These are phyloP conservation scores for Talaromyces borbonicus DNA, from an alignment of 495 filamentous ascomycete species.

Conservation along the genomic window DNA sequence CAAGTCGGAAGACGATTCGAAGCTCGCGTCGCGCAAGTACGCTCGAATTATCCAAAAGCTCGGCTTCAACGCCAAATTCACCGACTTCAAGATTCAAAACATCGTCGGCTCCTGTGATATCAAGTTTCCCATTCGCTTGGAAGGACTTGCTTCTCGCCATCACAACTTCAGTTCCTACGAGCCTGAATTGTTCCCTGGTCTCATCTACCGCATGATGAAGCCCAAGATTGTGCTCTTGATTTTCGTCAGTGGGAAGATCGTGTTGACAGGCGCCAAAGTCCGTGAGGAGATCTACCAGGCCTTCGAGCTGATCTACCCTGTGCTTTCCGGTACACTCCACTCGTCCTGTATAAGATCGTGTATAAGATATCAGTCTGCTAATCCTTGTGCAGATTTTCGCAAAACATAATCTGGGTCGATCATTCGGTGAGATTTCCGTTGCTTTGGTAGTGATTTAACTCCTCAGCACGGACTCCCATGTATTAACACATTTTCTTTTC, in stretches of 20 bases:
- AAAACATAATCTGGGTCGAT: slow-evolving; percentile 40
- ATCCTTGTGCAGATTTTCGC: slow-evolving; percentile 48
- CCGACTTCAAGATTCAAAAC: slow-evolving; percentile 99
- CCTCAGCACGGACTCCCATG: slow-evolving; percentile 38
- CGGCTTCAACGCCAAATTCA: slow-evolving; percentile 98
- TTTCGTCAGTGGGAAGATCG: slow-evolving; percentile 98
- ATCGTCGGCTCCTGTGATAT: slow-evolving; percentile 98
- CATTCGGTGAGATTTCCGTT: slow-evolving; percentile 15
- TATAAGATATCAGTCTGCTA: slow-evolving; percentile 12
- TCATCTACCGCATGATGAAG: slow-evolving; percentile 99
- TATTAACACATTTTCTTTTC: slow-evolving; percentile 44
- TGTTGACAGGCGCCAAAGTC: slow-evolving; percentile 95
- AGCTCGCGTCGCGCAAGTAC: slow-evolving; percentile 94
- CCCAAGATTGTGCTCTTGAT: slow-evolving; percentile 98
- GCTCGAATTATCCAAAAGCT: slow-evolving; percentile 99
- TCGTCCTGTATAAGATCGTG: neutral
- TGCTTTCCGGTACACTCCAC: slow-evolving; percentile 78
- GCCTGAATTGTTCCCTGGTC: slow-evolving; percentile 95
- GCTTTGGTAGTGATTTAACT: slow-evolving; percentile 21
- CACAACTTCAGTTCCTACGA: slow-evolving; percentile 99
- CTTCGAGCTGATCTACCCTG: slow-evolving; percentile 98
- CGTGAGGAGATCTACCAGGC: slow-evolving; percentile 98
- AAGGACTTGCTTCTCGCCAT: slow-evolving; percentile 90
- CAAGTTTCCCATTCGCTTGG: slow-evolving; percentile 97
- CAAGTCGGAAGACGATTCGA: slow-evolving; percentile 96